Base-by-base conservation (phyloP, 352 stramenopile genomes). In the Thalassiosira exigua region DNA sequence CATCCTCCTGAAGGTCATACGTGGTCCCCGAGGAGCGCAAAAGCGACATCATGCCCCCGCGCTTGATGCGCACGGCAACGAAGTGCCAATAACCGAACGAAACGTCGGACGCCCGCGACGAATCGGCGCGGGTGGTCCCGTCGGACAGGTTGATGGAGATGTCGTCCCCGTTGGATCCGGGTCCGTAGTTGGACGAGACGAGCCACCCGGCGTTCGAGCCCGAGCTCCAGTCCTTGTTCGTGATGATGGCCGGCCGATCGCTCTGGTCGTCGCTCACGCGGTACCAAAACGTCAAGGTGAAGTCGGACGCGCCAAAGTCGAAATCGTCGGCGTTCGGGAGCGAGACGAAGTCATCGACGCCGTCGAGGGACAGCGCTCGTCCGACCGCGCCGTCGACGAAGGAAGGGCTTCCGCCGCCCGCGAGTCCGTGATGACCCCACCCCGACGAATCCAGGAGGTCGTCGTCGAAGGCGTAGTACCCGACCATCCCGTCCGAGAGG, bases 271-370 rank as follows among this genome's bases (percentile, higher is more conserved):
- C 67, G 51, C 21, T 48, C 1, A 69, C 58, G 30, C 54, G 67
- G 24, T 75, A 75, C 67, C 67, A 75, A 60, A 75, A 75, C 9
- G 67, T 69, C 44, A 75, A 14, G 5, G 67, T 75, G 17, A 75
- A 75, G 30, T 75, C 54, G 12, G n/a, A 29, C 2, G 27, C 33
- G 19, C 54, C 54, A 69, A 75, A 75, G 14, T 69, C 54, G 1
- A 75, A 59, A 26, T 68, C 24, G 29, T 26, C n/a, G 29, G 27
- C 56, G 48, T 75, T 67, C 11, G 67, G 67, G 4, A 75, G 22
- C 26, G 54, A 26, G 48, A 75, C 12, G 19, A 36, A 75, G 41
- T 75, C 67, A 60, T 68, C 54, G 11, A 75, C 56, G 9, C 67
- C 67, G 58, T 75, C 67, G 30, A 75, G 58, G 3, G 67, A 75